A percentile compares a stretch with the other conserved stretches of the same genome.
phyloP scores from a whole-genome alignment of 306 rosid species.

The Trifolium fragiferum region DNA sequence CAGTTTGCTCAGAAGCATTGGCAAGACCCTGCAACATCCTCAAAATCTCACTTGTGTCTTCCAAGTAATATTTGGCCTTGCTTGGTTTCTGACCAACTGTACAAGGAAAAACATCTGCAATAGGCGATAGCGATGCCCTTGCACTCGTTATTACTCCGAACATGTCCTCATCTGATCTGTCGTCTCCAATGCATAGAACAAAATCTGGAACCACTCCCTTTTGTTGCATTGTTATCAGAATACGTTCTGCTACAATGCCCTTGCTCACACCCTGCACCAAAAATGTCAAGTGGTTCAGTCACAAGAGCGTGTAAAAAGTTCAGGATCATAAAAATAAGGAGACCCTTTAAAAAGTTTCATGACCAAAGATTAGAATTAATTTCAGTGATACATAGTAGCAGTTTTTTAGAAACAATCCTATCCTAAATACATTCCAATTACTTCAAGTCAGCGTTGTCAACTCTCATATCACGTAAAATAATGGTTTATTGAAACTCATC shows the following conservation, averaged over 20 bases:
- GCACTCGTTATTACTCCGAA: slow-evolving; percentile 49
- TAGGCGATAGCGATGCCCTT: slow-evolving; percentile 39
- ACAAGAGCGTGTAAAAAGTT: slow-evolving; percentile 2
- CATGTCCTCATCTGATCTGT: slow-evolving; percentile 55
- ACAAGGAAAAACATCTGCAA: slow-evolving; percentile 50
- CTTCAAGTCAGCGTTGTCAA: background rate
- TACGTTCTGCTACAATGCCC: slow-evolving; percentile 50
- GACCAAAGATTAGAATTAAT: background rate
- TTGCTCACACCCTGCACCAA: slow-evolving; percentile 50
- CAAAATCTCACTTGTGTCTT: slow-evolving; percentile 82
- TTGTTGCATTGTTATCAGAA: slow-evolving; percentile 49
- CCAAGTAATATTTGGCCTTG: slow-evolving; percentile 54
- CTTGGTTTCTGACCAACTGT: slow-evolving; percentile 54
- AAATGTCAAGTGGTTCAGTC: background rate
- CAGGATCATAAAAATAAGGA: slow-evolving; percentile 12
- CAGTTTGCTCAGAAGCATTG: slow-evolving; percentile 64
- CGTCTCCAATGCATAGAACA: slow-evolving; percentile 54
- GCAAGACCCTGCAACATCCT: slow-evolving; percentile 88
- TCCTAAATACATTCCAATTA: too few species aligned
- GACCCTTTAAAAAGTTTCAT: background rate
- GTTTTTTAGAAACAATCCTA: too few species aligned
- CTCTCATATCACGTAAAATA: too few species aligned
- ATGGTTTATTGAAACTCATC: background rate
- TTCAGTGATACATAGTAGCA: too few species aligned
- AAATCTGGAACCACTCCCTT: slow-evolving; percentile 53